These are phyloP conservation scores for Raphanus raphanistrum DNA, from an alignment of 345 rosid species.

Conservation along the genomic window DNA sequence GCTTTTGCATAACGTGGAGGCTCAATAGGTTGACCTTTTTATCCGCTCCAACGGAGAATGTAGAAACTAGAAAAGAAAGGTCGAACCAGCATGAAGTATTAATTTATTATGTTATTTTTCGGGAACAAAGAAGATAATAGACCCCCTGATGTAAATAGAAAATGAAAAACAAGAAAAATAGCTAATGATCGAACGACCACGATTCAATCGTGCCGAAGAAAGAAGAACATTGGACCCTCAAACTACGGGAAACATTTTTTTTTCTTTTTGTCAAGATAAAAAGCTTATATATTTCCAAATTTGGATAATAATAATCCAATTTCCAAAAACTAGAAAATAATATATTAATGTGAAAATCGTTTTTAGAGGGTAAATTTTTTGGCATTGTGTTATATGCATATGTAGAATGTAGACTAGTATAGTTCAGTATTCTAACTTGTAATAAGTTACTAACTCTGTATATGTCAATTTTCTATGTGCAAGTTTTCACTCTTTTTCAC, in stretches of 20 bases:
- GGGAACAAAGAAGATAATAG: too few species aligned
- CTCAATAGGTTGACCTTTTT: neutral
- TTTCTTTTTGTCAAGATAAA: neutral
- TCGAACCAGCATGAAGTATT: neutral
- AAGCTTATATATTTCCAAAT: neutral
- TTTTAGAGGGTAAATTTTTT: neutral
- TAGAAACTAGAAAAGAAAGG: neutral
- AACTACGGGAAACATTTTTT: neutral
- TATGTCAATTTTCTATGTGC: neutral
- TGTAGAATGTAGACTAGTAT: neutral
- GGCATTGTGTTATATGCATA: neutral
- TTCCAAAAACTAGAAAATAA: neutral
- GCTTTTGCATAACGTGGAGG: conserved; percentile 8
- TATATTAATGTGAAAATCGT: neutral
- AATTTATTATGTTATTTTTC: too few species aligned
- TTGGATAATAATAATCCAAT: neutral
- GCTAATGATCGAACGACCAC: neutral
- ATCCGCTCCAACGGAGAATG: neutral
- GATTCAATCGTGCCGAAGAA: neutral
- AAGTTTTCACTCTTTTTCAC: neutral
- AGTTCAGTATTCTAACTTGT: neutral
- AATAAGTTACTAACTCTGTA: neutral
- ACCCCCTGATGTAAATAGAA: too few species aligned
- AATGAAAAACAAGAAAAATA: neutral
- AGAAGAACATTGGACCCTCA: neutral